Conservation (phyloP, 176 grass and related monocot species). For the Panicum miliaceum region DNA sequence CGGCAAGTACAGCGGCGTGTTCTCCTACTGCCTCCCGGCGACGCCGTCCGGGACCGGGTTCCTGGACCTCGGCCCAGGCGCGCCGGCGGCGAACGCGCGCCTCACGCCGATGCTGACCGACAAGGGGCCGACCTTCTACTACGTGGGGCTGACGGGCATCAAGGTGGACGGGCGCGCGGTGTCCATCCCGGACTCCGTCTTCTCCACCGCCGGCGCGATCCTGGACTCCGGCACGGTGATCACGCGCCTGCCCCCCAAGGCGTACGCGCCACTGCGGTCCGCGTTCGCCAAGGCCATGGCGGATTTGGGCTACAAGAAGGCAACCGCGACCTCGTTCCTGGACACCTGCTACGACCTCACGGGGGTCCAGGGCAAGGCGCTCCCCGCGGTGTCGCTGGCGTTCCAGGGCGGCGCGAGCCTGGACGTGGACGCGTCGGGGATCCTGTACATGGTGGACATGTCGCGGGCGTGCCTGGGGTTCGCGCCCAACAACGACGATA, state of each 20-base stretch:
- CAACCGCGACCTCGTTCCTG: constrained; percentile 30
- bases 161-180: constrained; percentile 55
- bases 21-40: constrained; percentile 77
- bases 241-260: constrained; percentile 61
- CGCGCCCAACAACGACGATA: constrained; percentile 45
- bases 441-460: constrained; percentile 40
- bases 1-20: constrained; percentile 56
- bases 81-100: constrained; percentile 34
- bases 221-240: constrained; percentile 92
- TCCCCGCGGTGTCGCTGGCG: constrained; percentile 55
- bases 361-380: neutral
- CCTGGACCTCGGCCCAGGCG: constrained; percentile 52
- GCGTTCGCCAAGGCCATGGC: constrained; percentile 57
- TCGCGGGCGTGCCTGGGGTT: constrained; percentile 79
- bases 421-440: constrained; percentile 56
- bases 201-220: constrained; percentile 51
- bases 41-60: constrained; percentile 46
- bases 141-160: constrained; percentile 55
- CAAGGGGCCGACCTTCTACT: constrained; percentile 71
- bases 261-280: constrained; percentile 58
- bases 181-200: constrained; percentile 39
- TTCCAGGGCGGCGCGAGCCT: constrained; percentile 55
- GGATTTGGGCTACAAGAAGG: constrained; percentile 40
- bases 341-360: constrained; percentile 77
- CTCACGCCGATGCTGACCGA: constrained; percentile 63